Conservation (phyloP, 2,329 filamentous ascomycete genomes). For the Epichloe aotearoae region DNA sequence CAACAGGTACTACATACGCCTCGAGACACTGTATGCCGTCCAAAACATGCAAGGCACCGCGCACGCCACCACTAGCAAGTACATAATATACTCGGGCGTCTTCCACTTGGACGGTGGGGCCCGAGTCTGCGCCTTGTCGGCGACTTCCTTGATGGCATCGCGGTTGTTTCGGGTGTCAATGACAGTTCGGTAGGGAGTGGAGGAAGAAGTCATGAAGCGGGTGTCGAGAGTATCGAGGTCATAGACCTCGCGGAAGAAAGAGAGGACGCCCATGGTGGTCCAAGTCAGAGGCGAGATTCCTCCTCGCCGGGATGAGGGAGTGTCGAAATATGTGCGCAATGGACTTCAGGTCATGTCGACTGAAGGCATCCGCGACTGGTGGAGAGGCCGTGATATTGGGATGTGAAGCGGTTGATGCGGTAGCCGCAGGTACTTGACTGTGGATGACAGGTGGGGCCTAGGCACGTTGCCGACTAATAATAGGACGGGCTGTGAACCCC, state of each 20-base stretch:
- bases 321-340: neutral
- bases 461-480: neutral
- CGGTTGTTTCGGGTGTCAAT: constrained; percentile 37
- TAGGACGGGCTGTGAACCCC: neutral
- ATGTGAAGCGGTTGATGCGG: neutral
- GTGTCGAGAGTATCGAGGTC: constrained; percentile 49
- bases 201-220: constrained; percentile 55
- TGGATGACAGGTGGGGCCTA: neutral
- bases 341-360: neutral
- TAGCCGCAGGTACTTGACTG: too few relatives aligned
- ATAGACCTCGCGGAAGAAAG: constrained; percentile 42
- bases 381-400: neutral
- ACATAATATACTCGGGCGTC: constrained; percentile 74
- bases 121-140: constrained; percentile 25
- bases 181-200: constrained; percentile 48
- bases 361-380: neutral
- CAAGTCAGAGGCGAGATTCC: neutral
- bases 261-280: constrained; percentile 27
- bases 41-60: constrained; percentile 82
- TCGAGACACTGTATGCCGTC: constrained; percentile 73
- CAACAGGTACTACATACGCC: constrained; percentile 38
- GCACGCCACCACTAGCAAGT: constrained; percentile 54
- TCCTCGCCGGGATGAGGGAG: neutral
- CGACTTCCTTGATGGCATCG: constrained; percentile 17
- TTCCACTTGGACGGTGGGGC: constrained; percentile 63